These are phyloP conservation scores for Actinidia chinensis DNA, from an alignment of 179 eudicot genomes.

Conservation along the genomic window DNA sequence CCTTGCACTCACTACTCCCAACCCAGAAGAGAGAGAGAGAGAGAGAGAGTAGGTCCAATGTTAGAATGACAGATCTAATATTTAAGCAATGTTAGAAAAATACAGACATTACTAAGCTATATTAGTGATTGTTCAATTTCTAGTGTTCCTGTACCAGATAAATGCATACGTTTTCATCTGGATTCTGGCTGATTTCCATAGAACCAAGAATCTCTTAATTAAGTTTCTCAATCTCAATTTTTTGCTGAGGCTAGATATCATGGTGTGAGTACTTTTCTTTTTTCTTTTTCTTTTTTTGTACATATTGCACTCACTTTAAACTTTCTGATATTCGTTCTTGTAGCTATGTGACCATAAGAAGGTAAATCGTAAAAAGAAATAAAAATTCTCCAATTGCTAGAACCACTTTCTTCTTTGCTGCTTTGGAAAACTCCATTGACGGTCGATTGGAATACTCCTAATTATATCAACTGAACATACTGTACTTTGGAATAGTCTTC, in stretches of 20 bases:
- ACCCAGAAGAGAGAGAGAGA: background rate
- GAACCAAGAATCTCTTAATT: conserved; percentile 2
- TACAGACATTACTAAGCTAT: background rate
- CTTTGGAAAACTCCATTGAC: background rate
- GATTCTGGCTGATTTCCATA: background rate
- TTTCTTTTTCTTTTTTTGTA: background rate
- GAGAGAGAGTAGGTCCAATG: background rate
- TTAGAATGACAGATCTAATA: background rate
- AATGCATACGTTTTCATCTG: background rate
- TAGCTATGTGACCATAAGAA: background rate
- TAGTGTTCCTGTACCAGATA: background rate
- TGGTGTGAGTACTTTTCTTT: background rate
- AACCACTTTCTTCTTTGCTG: background rate
- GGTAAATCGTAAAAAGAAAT: background rate
- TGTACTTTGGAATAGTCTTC: background rate
- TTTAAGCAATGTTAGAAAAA: no score
- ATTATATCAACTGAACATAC: background rate
- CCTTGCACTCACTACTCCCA: background rate
- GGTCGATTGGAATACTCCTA: background rate
- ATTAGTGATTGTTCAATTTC: background rate
- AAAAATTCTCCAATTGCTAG: background rate
- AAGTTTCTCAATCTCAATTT: background rate
- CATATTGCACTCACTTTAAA: conserved; percentile 4
- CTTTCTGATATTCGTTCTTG: background rate
- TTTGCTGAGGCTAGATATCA: background rate